A percentile compares a stretch with the other conserved stretches of the same genome.
These are phyloP conservation scores for Pyrenophora teres DNA, from an alignment of 2,329 filamentous ascomycete species.

Conservation along the genomic window DNA sequence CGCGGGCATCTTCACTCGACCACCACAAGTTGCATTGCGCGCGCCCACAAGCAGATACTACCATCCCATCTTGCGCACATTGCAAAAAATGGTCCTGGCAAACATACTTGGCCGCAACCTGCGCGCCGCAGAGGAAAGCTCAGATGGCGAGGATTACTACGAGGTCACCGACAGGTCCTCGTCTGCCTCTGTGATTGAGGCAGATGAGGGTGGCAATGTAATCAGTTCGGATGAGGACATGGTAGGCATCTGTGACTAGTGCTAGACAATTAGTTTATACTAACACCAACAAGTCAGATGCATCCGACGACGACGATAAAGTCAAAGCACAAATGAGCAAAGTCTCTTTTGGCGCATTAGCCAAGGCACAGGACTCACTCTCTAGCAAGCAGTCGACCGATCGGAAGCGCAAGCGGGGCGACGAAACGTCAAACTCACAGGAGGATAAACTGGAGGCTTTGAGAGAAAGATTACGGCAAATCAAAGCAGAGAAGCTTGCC, in stretches of 20 bases:
- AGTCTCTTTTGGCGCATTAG: slow-evolving; percentile 88
- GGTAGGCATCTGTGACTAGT: slow-evolving; percentile 15
- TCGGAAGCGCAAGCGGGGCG: slow-evolving; percentile 51
- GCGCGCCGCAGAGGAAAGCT: slow-evolving; percentile 43
- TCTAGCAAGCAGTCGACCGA: slow-evolving; percentile 40
- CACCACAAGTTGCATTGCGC: neutral
- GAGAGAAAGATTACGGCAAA: slow-evolving; percentile 51
- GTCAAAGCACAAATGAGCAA: slow-evolving; percentile 56
- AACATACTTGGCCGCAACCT: slow-evolving; percentile 44
- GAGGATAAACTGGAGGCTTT: slow-evolving; percentile 55
- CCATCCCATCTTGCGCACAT: neutral
- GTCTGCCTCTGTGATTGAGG: slow-evolving; percentile 48
- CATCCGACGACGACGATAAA: slow-evolving; percentile 49
- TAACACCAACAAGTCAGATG: slow-evolving; percentile 33
- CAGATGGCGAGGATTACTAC: slow-evolving; percentile 46
- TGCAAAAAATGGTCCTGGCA: slow-evolving; percentile 39
- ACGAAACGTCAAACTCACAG: slow-evolving; percentile 46
- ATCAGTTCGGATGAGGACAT: slow-evolving; percentile 44
- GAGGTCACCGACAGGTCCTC: slow-evolving; percentile 49
- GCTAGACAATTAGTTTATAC: neutral
- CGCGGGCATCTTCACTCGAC: slow-evolving; percentile 1
- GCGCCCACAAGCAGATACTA: neutral
- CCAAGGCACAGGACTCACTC: slow-evolving; percentile 79
- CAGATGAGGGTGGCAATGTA: slow-evolving; percentile 41
- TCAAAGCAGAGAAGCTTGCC: slow-evolving; percentile 49